Evolutionary conservation across 2,329 filamentous ascomycete genomes (phyloP).

Genomic region (Verticillium klebahnii): DNA sequence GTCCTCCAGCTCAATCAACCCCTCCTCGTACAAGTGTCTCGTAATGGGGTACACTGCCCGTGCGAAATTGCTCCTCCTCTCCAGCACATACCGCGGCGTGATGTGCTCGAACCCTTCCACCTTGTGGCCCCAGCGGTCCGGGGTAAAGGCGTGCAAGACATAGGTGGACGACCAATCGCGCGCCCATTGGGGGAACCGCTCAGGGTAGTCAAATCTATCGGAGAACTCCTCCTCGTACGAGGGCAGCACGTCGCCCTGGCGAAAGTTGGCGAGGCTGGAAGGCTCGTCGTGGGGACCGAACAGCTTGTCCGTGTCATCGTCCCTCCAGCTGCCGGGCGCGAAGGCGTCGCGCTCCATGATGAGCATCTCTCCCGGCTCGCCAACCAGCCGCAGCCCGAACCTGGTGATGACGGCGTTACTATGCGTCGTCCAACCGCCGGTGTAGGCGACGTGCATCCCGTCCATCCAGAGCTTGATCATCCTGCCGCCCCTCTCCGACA

Average conservation of each 20-base stretch:
- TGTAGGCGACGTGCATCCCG: conserved; percentile 20
- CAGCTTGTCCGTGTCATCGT: conserved; percentile 8
- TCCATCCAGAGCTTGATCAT: conserved; percentile 16
- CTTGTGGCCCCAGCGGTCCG: conserved; percentile 1
- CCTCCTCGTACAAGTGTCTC: conserved; percentile 12
- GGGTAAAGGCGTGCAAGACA: conserved; percentile 17
- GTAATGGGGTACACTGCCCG: conserved; percentile 16
- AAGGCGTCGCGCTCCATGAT: conserved; percentile 18
- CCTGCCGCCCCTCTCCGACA: conserved; percentile 13
- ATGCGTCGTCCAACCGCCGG: conserved; percentile 22
- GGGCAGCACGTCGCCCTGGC: conserved; percentile 2
- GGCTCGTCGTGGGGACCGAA: conserved; percentile 12
- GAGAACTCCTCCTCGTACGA: background rate
- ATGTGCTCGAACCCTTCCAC: conserved; percentile 6
- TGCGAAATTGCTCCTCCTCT: conserved; percentile 18
- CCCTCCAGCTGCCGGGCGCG: conserved; percentile 16
- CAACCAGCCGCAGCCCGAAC: conserved; percentile 43
- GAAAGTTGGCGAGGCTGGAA: background rate
- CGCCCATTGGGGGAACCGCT: conserved; percentile 9
- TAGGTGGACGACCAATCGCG: conserved; percentile 15
- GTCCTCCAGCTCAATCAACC: conserved; percentile 11
- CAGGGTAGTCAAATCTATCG: background rate
- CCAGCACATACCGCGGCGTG: conserved; percentile 16
- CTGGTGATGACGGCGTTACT: conserved; percentile 19
- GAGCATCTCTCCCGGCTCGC: conserved; percentile 17